These are phyloP conservation scores for Bathelium albidoporum DNA, from an alignment of 495 filamentous ascomycete species.

Conservation along the genomic window DNA sequence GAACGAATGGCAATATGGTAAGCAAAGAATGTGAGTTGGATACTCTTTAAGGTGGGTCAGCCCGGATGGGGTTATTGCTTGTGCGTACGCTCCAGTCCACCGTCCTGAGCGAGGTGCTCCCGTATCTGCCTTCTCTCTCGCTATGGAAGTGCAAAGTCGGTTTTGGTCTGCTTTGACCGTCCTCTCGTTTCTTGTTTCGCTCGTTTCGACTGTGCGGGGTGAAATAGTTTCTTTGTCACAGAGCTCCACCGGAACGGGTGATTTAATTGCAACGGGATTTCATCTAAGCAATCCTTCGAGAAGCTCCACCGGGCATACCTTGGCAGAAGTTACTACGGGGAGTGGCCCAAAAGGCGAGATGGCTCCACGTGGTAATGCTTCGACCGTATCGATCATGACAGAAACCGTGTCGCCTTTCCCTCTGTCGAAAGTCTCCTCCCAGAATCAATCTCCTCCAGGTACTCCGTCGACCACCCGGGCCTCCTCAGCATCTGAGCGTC, in stretches of 20 bases:
- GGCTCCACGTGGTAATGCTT: not conserved
- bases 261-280: not conserved
- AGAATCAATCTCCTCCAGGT: not conserved
- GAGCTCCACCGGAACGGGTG: not conserved
- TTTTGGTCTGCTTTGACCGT: not conserved
- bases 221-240: not conserved
- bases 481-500: not conserved
- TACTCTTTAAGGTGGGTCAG: not conserved
- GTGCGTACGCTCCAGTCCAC: not conserved
- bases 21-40: not conserved
- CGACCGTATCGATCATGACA: not conserved
- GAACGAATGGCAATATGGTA: not conserved
- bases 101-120: not conserved
- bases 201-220: not conserved
- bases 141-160: not conserved
- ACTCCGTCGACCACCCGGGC: not conserved
- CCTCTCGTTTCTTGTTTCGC: not conserved
- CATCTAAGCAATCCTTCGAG: not conserved
- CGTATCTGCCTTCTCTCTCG: not conserved
- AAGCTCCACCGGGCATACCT: not conserved
- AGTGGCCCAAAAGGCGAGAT: not conserved
- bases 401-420: not conserved
- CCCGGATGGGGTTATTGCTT: not conserved
- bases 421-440: not conserved
- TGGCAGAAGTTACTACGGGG: not conserved